Evolutionary conservation across 768 basidiomycete genomes (phyloP), one percentile per base, ranked within the genome.

Genomic region (Phylloporus sp.): DNA sequence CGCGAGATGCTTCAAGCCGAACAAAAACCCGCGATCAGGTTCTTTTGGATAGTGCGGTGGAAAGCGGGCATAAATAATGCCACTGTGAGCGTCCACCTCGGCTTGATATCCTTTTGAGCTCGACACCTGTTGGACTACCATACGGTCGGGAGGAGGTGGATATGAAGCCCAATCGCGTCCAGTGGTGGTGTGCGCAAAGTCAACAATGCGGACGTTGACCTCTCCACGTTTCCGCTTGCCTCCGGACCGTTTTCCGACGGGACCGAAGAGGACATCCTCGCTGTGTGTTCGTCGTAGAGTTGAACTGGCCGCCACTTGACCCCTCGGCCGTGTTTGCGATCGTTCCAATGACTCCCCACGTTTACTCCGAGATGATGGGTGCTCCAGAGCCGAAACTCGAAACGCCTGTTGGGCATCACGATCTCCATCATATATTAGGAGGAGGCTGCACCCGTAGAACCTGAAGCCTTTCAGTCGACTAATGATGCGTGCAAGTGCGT

Each of bases 181-280:
- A 2, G 95, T 97, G 9, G 94, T 97, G 46, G 97, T 97, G 65
- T 97, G 95, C 12, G 95, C 97, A 72, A 99, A 99, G 71, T 99
- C 97, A 49, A 99, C 97, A 46, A 99, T 84, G 31, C 95, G 91
- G 55, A 99, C 89, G 64, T 91, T 92, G 53, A 98, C 81, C 66
- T 97, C 95, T 28, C 97, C 97, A 22, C 91, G 76, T 65, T 85
- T 88, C 52, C 85, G 82, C 47, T 81, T 81, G n/a, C 80, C 80
- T 43, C 71, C 74, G 13, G 79, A 77, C 38, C 85, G 81, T 66
- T 83, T 82, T 1, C 77, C 78, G 18, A 83, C 74, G 23, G 88
- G 81, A 6, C 86, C 86, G 16, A 80, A 67, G 40, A 90, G 76
- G 24, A 91, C 69, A 63, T 92, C 88, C 66, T 94, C 91, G 60